Percentiles rank a stretch among this genome's conserved stretches.
These are phyloP conservation scores for Colletotrichum cordylinicola DNA, from an alignment of 2,329 filamentous ascomycete genomes.

Conservation along the genomic window DNA sequence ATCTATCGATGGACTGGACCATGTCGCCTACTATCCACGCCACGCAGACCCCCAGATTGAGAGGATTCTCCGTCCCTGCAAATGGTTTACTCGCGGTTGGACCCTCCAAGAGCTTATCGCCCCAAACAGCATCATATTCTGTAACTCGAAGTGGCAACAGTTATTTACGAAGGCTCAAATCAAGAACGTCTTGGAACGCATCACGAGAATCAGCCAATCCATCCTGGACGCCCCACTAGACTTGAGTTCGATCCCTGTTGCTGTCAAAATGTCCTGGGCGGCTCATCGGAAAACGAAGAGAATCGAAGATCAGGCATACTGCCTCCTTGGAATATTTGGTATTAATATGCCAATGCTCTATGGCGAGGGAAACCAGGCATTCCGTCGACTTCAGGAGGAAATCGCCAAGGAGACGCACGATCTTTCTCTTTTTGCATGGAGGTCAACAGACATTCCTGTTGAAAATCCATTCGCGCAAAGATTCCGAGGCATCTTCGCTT, in stretches of 20 bases:
- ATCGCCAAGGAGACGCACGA: background rate
- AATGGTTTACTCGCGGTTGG: background rate
- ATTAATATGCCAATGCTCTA: constrained; percentile 32
- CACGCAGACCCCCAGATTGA: too few species aligned
- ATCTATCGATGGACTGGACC: too few species aligned
- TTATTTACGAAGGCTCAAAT: too few species aligned
- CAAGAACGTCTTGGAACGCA: too few species aligned
- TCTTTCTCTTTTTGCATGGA: background rate
- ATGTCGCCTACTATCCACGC: too few species aligned
- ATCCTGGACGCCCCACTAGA: background rate
- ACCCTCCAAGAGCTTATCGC: background rate
- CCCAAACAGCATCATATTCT: background rate
- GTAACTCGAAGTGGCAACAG: too few species aligned
- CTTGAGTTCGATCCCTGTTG: background rate
- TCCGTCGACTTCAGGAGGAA: constrained; percentile 21
- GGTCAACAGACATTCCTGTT: background rate
- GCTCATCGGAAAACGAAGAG: constrained; percentile 25
- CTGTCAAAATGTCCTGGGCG: constrained; percentile 32
- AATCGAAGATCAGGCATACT: constrained; percentile 29
- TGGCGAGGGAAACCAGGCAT: constrained; percentile 29
- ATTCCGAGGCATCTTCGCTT: background rate
- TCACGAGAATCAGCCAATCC: background rate
- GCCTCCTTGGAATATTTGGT: constrained; percentile 29
- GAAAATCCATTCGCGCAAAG: background rate
- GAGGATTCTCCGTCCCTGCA: background rate